Conservation (phyloP, 805 yeast species). For the Nadsonia fulvescens region DNA sequence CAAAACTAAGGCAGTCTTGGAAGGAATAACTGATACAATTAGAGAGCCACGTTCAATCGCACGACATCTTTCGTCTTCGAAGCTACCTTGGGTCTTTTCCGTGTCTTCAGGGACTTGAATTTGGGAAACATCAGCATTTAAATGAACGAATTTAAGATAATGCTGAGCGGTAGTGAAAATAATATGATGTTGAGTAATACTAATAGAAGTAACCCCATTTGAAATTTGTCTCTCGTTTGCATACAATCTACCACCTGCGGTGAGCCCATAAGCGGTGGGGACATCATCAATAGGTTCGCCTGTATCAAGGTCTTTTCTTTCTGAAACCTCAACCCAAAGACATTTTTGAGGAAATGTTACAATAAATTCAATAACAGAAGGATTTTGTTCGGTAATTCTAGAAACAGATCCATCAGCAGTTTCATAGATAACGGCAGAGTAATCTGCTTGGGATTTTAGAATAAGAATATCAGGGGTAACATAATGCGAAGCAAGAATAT, state of each 20-base stretch:
- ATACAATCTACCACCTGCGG: constrained; percentile 57
- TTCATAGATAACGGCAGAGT: constrained; percentile 32
- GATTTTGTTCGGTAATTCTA: constrained; percentile 11
- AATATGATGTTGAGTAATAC: constrained; percentile 51
- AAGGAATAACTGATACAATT: constrained; percentile 66
- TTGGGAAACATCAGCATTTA: constrained; percentile 22
- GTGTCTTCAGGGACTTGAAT: constrained; percentile 20
- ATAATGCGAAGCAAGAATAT: too few relatives aligned
- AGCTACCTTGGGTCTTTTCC: too few relatives aligned
- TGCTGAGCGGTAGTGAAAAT: constrained; percentile 81
- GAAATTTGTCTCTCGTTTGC: constrained; percentile 42
- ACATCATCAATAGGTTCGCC: constrained; percentile 5
- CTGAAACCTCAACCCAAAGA: constrained; percentile 22
- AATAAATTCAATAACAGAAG: constrained; percentile 19
- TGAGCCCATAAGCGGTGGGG: constrained; percentile 44
- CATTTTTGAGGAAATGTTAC: constrained; percentile 55
- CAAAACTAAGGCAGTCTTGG: constrained; percentile 61
- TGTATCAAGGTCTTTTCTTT: neutral
- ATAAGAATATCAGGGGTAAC: constrained; percentile 34
- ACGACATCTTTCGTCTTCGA: constrained; percentile 65
- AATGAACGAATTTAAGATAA: constrained; percentile 62
- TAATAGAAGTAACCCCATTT: constrained; percentile 66
- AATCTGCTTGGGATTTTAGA: constrained; percentile 31
- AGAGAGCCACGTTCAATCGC: constrained; percentile 82
- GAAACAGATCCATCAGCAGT: constrained; percentile 44